Conservation (phyloP, 139 green algal genomes). For the Prasinococcaceae sp. region DNA sequence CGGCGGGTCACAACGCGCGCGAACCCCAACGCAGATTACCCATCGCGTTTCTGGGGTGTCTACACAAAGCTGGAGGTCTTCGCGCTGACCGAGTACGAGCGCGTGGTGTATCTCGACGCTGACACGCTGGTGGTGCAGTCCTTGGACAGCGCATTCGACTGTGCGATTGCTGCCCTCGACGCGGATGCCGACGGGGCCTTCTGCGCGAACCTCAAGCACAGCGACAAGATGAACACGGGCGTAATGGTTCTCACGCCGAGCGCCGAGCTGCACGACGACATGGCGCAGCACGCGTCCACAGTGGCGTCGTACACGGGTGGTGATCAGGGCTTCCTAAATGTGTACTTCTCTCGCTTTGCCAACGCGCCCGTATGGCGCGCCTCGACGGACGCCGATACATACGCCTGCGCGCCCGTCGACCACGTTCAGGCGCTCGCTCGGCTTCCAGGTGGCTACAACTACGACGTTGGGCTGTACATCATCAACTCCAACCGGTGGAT, state of each 20-base stretch:
- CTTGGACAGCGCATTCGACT: constrained; percentile 50
- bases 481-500: constrained; percentile 45
- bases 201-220: constrained; percentile 50
- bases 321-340: constrained; percentile 60
- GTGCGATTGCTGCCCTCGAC: too few species aligned
- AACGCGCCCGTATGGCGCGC: constrained; percentile 18
- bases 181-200: too few species aligned
- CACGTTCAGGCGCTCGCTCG: constrained; percentile 28
- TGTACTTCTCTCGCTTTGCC: constrained; percentile 43
- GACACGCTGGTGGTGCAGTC: constrained; percentile 45
- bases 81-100: constrained; percentile 47
- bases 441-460: constrained; percentile 51
- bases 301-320: constrained; percentile 54
- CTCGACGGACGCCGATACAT: constrained; percentile 18
- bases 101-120: constrained; percentile 56
- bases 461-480: constrained; percentile 57
- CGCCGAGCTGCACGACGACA: constrained; percentile 33
- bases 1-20: constrained; percentile 5
- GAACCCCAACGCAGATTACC: constrained; percentile 13
- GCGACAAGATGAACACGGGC: constrained; percentile 55
- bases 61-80: constrained; percentile 69
- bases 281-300: constrained; percentile 37
- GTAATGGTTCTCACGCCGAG: constrained; percentile 44
- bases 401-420: not conserved
- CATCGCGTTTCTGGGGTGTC: constrained; percentile 40